Evolutionary conservation across 2,329 filamentous ascomycete species (phyloP), one percentile per base, ranked within the genome.

Genomic region (Knoxdaviesia capensis): DNA sequence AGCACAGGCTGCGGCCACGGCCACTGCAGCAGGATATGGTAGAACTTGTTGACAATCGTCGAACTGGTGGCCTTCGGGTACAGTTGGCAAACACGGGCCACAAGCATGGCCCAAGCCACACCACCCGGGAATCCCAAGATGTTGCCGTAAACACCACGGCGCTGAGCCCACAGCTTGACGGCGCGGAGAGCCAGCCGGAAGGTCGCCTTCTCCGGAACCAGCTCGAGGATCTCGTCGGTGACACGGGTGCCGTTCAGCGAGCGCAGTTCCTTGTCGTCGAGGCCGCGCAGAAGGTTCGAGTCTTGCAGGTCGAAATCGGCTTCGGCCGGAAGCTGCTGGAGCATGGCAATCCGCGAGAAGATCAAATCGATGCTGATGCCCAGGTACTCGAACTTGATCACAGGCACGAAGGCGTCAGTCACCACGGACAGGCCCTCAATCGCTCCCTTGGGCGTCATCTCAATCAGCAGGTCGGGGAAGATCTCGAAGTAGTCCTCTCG

Each of bases 51-150:
- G 36, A 98, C 79, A 43, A 98, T 79, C 29, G 86, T 81, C 1
- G 87, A 84, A 11, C 83, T 82, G 6, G 85, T 83, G 6, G 90
- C 90, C 55, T 85, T 86, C 9, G 90, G 90, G 53, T 96, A 98
- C 10, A 98, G 71, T 59, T 98, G 90, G 58, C 90, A 96, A 36
- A 96, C 83, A 48, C 90, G 74, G 41, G 90, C 90, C 31, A 96
- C 87, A 53, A 98, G 71, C 81, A 98, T 94, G 8, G 88, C 90
- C 85, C 88, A 98, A 5, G 90, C 90, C 36, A 98, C 87, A 60
- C 90, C 90, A 51, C 90, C 90, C 2, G 90, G 90, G 50, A 90
- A 98, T 30, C 90, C 90, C 59, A 94, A 86, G 48, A 96, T 87
- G 53, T 94, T 94, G 48, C 85, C 85, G 55, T 96, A 96, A 39